Evolutionary conservation across 176 grass and related monocot genomes (phyloP).

Genomic region (Rhynchospora breviuscula): DNA sequence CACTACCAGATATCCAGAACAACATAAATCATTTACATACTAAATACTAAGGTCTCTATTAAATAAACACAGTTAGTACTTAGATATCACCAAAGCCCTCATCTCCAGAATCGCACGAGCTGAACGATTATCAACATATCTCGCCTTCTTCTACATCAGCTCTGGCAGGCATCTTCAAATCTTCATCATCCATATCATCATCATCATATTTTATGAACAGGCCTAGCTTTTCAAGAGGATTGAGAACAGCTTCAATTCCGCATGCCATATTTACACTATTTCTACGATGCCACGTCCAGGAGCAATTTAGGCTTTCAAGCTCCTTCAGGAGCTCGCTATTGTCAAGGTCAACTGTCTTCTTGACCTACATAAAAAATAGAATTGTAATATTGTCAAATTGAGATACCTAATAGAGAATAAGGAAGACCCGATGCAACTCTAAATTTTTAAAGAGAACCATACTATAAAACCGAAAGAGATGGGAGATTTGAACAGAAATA

Average conservation of each 20-base stretch:
- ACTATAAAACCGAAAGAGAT: not conserved
- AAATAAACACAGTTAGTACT: not conserved
- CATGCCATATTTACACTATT: constrained; percentile 29
- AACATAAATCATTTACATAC: not conserved
- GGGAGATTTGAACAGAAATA: no score
- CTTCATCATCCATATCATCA: constrained; percentile 42
- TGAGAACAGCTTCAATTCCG: constrained; percentile 38
- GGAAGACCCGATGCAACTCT: not conserved
- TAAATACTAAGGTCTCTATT: not conserved
- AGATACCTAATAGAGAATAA: not conserved
- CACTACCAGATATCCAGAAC: not conserved
- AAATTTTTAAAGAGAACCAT: not conserved
- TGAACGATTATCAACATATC: constrained; percentile 19
- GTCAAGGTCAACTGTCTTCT: constrained; percentile 89
- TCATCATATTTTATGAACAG: constrained; percentile 73
- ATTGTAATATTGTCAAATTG: not conserved
- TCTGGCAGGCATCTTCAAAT: constrained; percentile 34
- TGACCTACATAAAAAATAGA: constrained; percentile 38
- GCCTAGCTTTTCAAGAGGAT: constrained; percentile 61
- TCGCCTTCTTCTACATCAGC: constrained; percentile 56
- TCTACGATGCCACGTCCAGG: constrained; percentile 32
- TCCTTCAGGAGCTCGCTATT: constrained; percentile 64
- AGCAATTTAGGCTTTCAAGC: constrained; percentile 35
- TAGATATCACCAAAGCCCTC: not conserved
- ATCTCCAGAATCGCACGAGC: no score